Conservation (phyloP, 306 rosid species). For the barrel medic (Medicago truncatula) region DNA sequence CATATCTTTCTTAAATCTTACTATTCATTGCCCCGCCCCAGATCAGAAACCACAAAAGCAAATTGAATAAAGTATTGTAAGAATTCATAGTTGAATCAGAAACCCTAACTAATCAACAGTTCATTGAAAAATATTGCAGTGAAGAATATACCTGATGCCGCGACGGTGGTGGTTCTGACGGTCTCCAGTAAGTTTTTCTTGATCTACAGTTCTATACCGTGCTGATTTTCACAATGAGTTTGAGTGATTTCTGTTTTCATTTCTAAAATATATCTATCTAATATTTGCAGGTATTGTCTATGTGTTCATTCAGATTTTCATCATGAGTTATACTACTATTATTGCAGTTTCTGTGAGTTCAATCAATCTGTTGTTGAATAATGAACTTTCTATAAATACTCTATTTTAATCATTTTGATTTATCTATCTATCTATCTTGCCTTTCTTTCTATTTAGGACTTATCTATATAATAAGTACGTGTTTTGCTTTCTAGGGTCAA, state of each 20-base stretch:
- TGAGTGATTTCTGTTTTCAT: background rate
- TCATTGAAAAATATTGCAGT: background rate
- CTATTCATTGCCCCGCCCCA: background rate
- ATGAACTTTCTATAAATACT: background rate
- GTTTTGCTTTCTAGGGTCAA: too few relatives aligned
- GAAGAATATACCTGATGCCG: background rate
- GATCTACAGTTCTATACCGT: background rate
- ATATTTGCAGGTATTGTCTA: background rate
- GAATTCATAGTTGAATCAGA: background rate
- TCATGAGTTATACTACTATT: background rate
- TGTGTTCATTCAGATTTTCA: background rate
- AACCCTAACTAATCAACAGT: background rate
- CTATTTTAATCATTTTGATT: too few relatives aligned
- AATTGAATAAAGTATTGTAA: background rate
- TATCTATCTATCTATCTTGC: too few relatives aligned
- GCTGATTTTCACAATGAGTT: background rate
- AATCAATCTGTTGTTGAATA: background rate
- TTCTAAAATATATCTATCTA: too few relatives aligned
- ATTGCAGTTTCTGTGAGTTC: background rate
- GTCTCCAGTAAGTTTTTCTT: background rate
- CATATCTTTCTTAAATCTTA: background rate
- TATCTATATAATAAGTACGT: too few relatives aligned
- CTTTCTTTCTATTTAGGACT: too few relatives aligned
- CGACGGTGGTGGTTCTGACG: background rate
- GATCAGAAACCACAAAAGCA: background rate